phyloP scores from a whole-genome alignment of 768 basidiomycete species.

The Astraeus odoratus region DNA sequence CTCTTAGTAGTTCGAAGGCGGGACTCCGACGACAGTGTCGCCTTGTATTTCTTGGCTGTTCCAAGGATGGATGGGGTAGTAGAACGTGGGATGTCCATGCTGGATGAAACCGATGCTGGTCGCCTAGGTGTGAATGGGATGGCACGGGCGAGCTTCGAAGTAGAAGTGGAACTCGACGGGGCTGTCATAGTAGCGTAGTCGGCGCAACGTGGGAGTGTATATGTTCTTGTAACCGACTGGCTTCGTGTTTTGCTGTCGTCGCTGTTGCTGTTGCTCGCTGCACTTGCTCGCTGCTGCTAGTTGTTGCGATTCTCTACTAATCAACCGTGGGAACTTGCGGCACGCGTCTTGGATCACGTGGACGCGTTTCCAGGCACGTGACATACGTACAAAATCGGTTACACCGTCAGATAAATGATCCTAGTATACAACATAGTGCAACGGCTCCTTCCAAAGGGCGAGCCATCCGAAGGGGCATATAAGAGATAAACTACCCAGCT shows the following conservation, averaged over 20 bases:
- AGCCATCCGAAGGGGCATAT: too few species aligned
- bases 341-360: conserved; percentile 11
- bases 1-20: conserved; percentile 27
- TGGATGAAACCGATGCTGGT: conserved; percentile 34
- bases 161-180: conserved; percentile 16
- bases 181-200: conserved; percentile 3
- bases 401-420: too few species aligned
- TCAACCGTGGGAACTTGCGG: conserved; percentile 27
- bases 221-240: conserved; percentile 7
- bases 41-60: conserved; percentile 64
- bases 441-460: conserved; percentile 51
- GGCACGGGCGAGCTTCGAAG: conserved; percentile 33
- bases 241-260: background rate
- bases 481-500: too few species aligned
- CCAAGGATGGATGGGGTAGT: conserved; percentile 31
- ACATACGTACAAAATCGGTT: too few species aligned
- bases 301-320: background rate
- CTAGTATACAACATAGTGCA: conserved; percentile 52
- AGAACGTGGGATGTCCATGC: conserved; percentile 29
- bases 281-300: background rate
- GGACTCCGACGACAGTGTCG: conserved; percentile 45
- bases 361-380: conserved; percentile 34
- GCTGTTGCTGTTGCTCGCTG: too few species aligned
- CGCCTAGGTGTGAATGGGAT: conserved; percentile 53
- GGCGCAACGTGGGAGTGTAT: conserved; percentile 6